A percentile compares a stretch with the other conserved stretches of the same genome.
phyloP scores from a whole-genome alignment of 2,329 filamentous ascomycete genomes.

The Monilinia aucupariae region DNA sequence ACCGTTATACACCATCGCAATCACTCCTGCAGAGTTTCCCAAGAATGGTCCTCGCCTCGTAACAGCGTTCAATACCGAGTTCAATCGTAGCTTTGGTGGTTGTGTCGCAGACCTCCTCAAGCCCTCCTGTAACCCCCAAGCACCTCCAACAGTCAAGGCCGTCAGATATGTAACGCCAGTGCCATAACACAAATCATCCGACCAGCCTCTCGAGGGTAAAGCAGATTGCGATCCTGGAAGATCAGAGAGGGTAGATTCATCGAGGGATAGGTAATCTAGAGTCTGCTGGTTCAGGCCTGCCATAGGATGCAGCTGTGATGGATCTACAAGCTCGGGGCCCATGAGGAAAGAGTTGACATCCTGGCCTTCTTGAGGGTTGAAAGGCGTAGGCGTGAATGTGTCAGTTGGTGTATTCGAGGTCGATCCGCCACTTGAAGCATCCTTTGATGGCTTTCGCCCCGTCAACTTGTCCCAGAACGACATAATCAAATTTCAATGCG shows the following conservation, averaged over 20 bases:
- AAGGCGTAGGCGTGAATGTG: constrained; percentile 50
- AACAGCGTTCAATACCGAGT: constrained; percentile 90
- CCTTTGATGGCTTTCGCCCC: constrained; percentile 36
- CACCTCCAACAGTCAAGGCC: constrained; percentile 79
- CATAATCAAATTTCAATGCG: constrained; percentile 27
- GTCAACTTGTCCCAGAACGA: constrained; percentile 39
- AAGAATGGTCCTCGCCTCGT: constrained; percentile 90
- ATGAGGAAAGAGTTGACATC: constrained; percentile 85
- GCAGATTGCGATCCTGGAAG: constrained; percentile 81
- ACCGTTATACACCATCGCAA: constrained; percentile 94
- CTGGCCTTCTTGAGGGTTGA: constrained; percentile 67
- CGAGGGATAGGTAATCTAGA: constrained; percentile 89
- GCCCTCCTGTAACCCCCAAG: constrained; percentile 89
- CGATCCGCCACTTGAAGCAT: constrained; percentile 21
- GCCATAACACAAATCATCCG: constrained; percentile 96
- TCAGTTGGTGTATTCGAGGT: constrained; percentile 33
- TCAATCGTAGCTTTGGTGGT: constrained; percentile 86
- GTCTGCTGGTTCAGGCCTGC: constrained; percentile 89
- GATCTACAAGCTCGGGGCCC: constrained; percentile 72
- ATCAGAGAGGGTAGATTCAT: constrained; percentile 83
- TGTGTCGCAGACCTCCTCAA: constrained; percentile 69
- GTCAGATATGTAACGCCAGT: constrained; percentile 89
- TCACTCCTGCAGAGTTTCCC: constrained; percentile 91
- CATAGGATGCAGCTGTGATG: constrained; percentile 83
- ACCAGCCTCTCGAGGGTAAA: constrained; percentile 92